Evolutionary conservation across 177 flowering plant species (phyloP).

Genomic region (Vitis hybrid): DNA sequence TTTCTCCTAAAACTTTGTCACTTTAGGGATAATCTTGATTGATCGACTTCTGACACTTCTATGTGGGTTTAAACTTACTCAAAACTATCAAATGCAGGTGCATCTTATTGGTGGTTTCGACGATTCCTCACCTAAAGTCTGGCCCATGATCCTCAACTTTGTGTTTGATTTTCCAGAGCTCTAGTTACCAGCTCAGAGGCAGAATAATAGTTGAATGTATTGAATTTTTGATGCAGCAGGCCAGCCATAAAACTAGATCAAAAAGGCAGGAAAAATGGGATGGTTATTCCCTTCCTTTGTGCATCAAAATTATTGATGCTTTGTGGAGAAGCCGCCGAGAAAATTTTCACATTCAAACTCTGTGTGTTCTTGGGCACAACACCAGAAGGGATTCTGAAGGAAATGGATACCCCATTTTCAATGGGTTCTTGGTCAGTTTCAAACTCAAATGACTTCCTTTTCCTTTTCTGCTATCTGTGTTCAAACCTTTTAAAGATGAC

Average conservation of each 20-base stretch:
- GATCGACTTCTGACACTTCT: neutral
- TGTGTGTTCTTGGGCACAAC: conserved; percentile 77
- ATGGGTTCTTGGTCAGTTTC: conserved; percentile 76
- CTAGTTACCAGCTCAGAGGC: conserved; percentile 18
- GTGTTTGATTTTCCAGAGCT: conserved; percentile 22
- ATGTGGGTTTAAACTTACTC: neutral
- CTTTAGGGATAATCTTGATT: neutral
- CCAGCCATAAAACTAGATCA: conserved; percentile 15
- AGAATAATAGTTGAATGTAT: conserved; percentile 16
- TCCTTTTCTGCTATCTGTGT: neutral
- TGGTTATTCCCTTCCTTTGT: conserved; percentile 71
- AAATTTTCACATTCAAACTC: conserved; percentile 63
- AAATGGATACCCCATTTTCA: conserved; percentile 55
- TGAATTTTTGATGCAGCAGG: conserved; percentile 52
- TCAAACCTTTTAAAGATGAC: neutral
- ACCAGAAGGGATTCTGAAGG: conserved; percentile 71
- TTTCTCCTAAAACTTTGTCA: neutral
- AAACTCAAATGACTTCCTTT: neutral
- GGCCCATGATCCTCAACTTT: conserved; percentile 30
- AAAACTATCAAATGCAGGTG: conserved; percentile 55
- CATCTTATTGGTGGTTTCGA: conserved; percentile 88
- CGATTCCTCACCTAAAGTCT: conserved; percentile 51
- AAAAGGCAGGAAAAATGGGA: conserved; percentile 18
- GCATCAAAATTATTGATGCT: conserved; percentile 59
- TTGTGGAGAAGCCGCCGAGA: conserved; percentile 43